Base-by-base conservation (phyloP, 2,329 filamentous ascomycete genomes). In the Ceratocystis papillata region DNA sequence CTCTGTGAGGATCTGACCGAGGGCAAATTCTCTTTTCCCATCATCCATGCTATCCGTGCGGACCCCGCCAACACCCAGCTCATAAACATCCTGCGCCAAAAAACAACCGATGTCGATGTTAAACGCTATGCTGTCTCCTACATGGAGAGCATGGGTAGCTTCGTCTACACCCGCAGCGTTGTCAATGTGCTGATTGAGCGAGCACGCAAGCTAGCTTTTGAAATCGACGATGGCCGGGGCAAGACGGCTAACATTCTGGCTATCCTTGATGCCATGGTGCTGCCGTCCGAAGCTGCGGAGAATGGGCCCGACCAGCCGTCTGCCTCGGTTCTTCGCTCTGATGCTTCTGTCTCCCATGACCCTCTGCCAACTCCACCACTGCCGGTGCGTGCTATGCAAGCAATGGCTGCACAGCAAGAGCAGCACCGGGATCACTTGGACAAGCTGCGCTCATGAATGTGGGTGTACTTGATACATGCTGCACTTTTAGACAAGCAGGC, bases 1-100 rank as follows among this genome's bases (percentile, higher is more conserved):
- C 83, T 96, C 71, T 96, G 90, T 75, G 93, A 97, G 78, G 94
- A 97, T 76, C 78, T 97, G 71, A 96, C 91, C 0, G 94, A 97
- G 78, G 93, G 93, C 69, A 97, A 97, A 80, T 96, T 96, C 78
- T 93, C 88, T 30, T 96, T 96, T 74, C 91, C 92, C 50, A 87
- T 97, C 72, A 96, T 97, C 72, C 93, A 97, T 77, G 88, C 88
- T 74, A 95, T 97, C 71, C 88, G 89, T 68, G 79, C 87, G 68
- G 83, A 91, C 73, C 89, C 84, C 20, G 77, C 78, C 37, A 89
- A 91, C 73, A 79, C 88, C 70, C 87, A 95, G 72, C 82, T 99
- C 65, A 83, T 96, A 75, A 96, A 94, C 73, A 96, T 97, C 66
- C 80, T 97, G 53, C 90, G 90, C 76, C 92, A 96, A 76, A 93